These are phyloP conservation scores for Castanea sativa DNA, from an alignment of 306 rosid genomes.

Conservation along the genomic window DNA sequence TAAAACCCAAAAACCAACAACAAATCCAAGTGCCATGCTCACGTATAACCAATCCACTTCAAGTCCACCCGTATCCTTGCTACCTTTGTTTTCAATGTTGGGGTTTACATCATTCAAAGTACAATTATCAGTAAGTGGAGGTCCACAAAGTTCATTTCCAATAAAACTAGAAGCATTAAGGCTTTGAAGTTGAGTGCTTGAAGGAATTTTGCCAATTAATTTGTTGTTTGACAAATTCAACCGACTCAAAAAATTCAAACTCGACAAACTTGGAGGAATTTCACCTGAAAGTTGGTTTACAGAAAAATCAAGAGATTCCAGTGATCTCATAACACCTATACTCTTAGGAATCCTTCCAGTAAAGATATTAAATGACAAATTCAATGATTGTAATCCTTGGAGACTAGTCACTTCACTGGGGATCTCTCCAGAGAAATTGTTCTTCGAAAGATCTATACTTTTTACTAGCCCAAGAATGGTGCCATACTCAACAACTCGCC, in stretches of 20 bases:
- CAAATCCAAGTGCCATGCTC: no score
- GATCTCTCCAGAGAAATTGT: neutral
- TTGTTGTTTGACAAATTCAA: constrained; percentile 4
- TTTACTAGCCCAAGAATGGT: neutral
- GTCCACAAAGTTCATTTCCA: constrained; percentile 4
- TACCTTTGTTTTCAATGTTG: no score
- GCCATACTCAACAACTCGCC: neutral
- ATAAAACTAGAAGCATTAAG: neutral
- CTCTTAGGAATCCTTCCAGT: neutral
- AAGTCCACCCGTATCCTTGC: no score
- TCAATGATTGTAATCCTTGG: neutral
- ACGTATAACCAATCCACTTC: no score
- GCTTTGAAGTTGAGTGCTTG: neutral
- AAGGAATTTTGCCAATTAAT: neutral
- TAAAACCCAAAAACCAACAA: no score
- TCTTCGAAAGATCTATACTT: neutral
- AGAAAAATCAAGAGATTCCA: neutral
- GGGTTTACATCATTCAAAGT: no score
- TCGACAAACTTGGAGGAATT: neutral
- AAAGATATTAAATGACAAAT: neutral
- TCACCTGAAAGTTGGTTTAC: neutral
- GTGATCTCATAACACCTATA: neutral
- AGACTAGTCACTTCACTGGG: neutral
- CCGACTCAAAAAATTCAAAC: neutral
- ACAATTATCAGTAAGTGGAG: neutral